These are phyloP conservation scores for Lentinula raphanica DNA, from an alignment of 768 basidiomycete genomes.

Conservation along the genomic window DNA sequence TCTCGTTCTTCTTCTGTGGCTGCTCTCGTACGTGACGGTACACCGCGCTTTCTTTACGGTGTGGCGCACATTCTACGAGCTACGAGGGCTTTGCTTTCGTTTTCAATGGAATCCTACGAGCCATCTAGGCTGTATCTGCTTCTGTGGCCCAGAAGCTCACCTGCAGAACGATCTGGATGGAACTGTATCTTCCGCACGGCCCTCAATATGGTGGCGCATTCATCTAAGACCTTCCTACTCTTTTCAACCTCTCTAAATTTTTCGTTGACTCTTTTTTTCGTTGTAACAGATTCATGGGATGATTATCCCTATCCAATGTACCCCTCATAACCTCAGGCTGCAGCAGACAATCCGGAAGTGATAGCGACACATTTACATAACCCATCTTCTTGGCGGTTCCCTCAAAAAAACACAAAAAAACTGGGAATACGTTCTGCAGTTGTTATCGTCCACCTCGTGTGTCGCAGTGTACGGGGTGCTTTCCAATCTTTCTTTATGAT, in stretches of 20 bases:
- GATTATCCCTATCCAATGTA: constrained; percentile 2
- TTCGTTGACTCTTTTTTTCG: neutral
- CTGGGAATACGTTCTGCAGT: no score
- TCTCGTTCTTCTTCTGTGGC: no score
- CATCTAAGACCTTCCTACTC: neutral
- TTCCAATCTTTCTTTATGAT: neutral
- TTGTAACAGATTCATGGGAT: constrained; percentile 1
- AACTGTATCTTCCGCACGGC: no score
- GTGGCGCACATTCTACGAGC: neutral
- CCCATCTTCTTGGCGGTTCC: neutral
- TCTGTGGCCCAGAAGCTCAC: no score
- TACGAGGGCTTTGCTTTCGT: no score
- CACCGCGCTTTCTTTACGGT: no score
- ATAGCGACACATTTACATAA: neutral
- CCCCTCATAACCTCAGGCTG: neutral
- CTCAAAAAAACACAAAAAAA: neutral
- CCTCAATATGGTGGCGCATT: no score
- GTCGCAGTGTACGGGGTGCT: neutral
- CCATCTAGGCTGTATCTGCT: no score
- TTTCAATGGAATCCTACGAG: no score
- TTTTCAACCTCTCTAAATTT: neutral
- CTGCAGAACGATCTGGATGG: no score
- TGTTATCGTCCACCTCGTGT: neutral
- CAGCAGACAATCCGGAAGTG: neutral
- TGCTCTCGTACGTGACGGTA: no score